A percentile compares a stretch with the other conserved stretches of the same genome.
Conservation (phyloP, 495 filamentous ascomycete genomes). For the Stereocaulon alpinum region DNA sequence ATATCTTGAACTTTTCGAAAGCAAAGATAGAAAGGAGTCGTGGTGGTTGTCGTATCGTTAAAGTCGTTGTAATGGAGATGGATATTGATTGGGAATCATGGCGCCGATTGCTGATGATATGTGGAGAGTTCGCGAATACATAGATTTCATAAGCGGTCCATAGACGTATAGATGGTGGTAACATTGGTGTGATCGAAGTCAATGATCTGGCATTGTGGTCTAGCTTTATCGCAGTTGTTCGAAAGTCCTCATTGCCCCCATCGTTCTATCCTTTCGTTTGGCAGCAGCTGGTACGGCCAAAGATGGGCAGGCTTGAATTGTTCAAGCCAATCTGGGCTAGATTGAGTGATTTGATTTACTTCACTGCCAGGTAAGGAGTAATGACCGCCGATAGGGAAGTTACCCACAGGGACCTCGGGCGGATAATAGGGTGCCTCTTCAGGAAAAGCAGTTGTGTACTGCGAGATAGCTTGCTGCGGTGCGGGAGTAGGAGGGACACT, state of each 20-base stretch:
- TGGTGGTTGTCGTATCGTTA: not conserved
- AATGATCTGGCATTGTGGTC: not conserved
- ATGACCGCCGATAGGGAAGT: conserved; percentile 1
- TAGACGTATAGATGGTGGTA: not conserved
- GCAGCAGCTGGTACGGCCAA: not conserved
- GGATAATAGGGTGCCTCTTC: conserved; percentile 9
- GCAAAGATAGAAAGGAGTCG: not conserved
- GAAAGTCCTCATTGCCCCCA: not conserved
- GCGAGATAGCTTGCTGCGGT: conserved; percentile 8
- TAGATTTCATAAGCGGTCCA: not conserved
- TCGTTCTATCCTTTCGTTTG: not conserved
- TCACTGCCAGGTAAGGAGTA: not conserved
- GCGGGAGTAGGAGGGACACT: conserved; percentile 14
- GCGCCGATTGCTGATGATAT: not conserved
- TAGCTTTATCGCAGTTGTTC: not conserved
- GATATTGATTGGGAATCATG: not conserved
- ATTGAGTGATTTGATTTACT: not conserved
- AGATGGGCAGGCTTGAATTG: conserved; percentile 10
- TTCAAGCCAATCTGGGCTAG: not conserved
- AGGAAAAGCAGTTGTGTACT: conserved; percentile 1
- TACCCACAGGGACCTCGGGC: conserved; percentile 6
- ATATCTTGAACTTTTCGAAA: conserved; percentile 12
- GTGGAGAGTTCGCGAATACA: not conserved
- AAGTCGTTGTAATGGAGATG: not conserved
- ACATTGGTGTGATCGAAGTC: not conserved